phyloP scores from a whole-genome alignment of 2,329 filamentous ascomycete genomes.

The Aspergillus novofumigatus region DNA sequence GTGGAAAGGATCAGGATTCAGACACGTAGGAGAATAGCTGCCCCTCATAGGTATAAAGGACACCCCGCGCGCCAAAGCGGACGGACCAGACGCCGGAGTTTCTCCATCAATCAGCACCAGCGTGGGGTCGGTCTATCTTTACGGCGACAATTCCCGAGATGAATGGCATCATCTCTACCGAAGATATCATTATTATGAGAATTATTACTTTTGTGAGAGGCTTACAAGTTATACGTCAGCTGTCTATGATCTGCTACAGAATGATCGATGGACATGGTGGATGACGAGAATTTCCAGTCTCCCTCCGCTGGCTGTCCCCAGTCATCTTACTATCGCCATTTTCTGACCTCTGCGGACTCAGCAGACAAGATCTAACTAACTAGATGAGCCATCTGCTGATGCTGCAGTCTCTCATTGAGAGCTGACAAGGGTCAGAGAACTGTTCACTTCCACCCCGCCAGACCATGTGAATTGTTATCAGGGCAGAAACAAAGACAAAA shows the following conservation, averaged over 20 bases:
- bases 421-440: background rate
- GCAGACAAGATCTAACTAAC: no score
- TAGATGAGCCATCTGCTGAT: background rate
- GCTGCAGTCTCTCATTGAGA: background rate
- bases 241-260: background rate
- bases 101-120: conserved; percentile 20
- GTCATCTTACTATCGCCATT: background rate
- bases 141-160: background rate
- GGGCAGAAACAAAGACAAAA: background rate
- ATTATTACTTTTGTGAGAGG: background rate
- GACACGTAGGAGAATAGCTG: background rate
- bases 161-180: background rate
- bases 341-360: background rate
- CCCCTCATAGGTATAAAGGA: background rate
- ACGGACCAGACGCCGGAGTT: conserved; percentile 1
- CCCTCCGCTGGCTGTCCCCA: background rate
- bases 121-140: background rate
- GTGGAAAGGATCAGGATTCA: background rate
- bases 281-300: background rate
- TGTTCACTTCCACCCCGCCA: background rate
- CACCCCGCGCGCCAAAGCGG: background rate
- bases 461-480: background rate
- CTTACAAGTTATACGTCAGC: background rate
- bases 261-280: background rate
- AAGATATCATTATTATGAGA: background rate